phyloP scores from a whole-genome alignment of 164 flowering plant species.

The Nymphaea colorata region DNA sequence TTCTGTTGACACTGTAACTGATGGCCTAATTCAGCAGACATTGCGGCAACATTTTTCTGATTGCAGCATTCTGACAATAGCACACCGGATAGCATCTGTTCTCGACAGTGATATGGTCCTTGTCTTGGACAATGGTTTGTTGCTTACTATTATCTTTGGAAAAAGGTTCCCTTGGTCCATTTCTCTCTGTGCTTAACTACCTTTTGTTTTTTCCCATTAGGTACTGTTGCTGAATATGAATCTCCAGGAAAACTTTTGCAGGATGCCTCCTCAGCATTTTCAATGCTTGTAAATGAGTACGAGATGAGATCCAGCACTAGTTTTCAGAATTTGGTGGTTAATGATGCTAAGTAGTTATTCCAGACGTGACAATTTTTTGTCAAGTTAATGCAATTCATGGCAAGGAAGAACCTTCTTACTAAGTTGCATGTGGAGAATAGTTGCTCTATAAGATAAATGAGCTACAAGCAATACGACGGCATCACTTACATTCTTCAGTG shows the following conservation, averaged over 20 bases:
- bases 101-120: conserved; percentile 1
- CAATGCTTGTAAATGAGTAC: background rate
- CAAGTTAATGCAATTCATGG: no score
- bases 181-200: no score
- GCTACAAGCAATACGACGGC: no score
- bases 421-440: no score
- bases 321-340: background rate
- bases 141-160: background rate
- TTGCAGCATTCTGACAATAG: background rate
- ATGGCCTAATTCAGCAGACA: conserved; percentile 2
- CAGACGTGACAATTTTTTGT: no score
- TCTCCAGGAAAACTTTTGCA: background rate
- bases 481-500: no score
- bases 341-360: background rate
- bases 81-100: conserved; percentile 1
- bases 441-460: no score
- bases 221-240: background rate
- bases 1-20: conserved; percentile 4
- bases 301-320: background rate
- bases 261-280: background rate
- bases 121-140: conserved; percentile 1
- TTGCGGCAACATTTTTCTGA: conserved; percentile 1
- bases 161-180: no score
- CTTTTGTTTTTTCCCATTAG: background rate
- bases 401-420: no score